phyloP scores from a whole-genome alignment of 1,284 basidiomycete species.

The Gomphus sp. region DNA sequence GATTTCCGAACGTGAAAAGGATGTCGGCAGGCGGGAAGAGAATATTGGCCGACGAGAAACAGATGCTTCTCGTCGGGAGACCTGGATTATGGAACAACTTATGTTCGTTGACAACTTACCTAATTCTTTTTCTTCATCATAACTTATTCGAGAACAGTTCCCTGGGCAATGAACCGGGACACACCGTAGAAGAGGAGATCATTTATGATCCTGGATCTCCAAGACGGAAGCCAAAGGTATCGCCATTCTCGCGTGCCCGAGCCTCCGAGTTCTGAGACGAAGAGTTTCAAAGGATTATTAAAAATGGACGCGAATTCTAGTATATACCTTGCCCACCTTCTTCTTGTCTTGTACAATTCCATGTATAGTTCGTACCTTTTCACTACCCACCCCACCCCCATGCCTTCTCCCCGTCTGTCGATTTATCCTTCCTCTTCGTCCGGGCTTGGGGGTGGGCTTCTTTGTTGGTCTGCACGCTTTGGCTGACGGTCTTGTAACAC shows the following conservation, averaged over 20 bases:
- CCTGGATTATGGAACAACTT: slow-evolving; percentile 83
- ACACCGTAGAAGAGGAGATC: slow-evolving; percentile 67
- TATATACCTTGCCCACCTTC: slow-evolving; percentile 28
- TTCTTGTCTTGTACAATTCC: slow-evolving; percentile 22
- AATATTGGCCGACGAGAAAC: slow-evolving; percentile 72
- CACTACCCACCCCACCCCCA: slow-evolving; percentile 45
- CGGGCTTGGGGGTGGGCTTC: slow-evolving; percentile 51
- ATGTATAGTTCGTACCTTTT: slow-evolving; percentile 51
- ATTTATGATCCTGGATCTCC: slow-evolving; percentile 53
- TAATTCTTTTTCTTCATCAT: slow-evolving; percentile 9
- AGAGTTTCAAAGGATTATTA: slow-evolving; percentile 19
- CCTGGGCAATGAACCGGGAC: slow-evolving; percentile 51
- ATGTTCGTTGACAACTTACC: slow-evolving; percentile 44
- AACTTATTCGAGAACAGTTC: slow-evolving; percentile 33
- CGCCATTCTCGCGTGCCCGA: slow-evolving; percentile 45
- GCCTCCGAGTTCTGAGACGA: slow-evolving; percentile 88
- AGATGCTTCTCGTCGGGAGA: slow-evolving; percentile 72
- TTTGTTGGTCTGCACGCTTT: slow-evolving; percentile 25
- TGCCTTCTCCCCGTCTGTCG: slow-evolving; percentile 55
- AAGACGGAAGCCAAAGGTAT: slow-evolving; percentile 82
- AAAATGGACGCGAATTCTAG: slow-evolving; percentile 34
- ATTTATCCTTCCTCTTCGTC: slow-evolving; percentile 63
- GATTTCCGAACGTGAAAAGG: slow-evolving; percentile 72
- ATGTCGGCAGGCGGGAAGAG: slow-evolving; percentile 75
- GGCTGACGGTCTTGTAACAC: slow-evolving; percentile 28